Base-by-base conservation (phyloP, 2,329 filamentous ascomycete genomes). In the Stagonosporopsis rhizophila region DNA sequence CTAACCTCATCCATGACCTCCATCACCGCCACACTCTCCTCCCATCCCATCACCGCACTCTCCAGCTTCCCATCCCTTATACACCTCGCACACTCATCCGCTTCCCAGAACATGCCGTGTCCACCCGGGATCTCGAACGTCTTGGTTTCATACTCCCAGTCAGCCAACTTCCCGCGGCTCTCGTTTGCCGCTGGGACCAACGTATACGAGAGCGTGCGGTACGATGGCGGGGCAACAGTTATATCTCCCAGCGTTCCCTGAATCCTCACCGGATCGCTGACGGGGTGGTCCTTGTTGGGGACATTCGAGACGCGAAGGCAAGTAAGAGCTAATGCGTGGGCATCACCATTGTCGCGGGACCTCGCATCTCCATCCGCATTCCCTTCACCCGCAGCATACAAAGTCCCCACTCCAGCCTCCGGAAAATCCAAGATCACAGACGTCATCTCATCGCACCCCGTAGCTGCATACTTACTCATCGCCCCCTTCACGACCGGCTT, bases 41-140 rank as follows among this genome's bases (percentile, higher is more conserved):
- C 85, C 77, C 94, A 78, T 15, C 82, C 83, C 42, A 72, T 68
- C 17, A 66, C 66, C 54, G 83, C 82, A 71, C 91, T 92, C 80
- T 96, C 87, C 23, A 58, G 12, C 50, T 68, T 87, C 82, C 78
- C 86, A 86, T 34, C 91, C 89, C 75, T 93, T 89, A 50, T 87
- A 82, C 61, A 96, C 68, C 68, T 88, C 90, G 88, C 90, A 61
- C 85, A 89, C 79, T 91, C 90, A 74, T 92, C 90, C 4, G 90
- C 90, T 73, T 93, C 89, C 88, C 88, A 93, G 77, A 91, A 94
- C 90, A 95, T 94, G 48, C 91, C 91, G 63, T 91, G 88, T 8
- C 91, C 91, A 2, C 80, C 83, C 2, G 61, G 59, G 19, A 55
- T 58, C 12, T 85, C 84, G 52, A 83, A 79, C 9, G 76, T 67